Conservation (phyloP, 2,329 filamentous ascomycete genomes). For the Sporothrix pallida region DNA sequence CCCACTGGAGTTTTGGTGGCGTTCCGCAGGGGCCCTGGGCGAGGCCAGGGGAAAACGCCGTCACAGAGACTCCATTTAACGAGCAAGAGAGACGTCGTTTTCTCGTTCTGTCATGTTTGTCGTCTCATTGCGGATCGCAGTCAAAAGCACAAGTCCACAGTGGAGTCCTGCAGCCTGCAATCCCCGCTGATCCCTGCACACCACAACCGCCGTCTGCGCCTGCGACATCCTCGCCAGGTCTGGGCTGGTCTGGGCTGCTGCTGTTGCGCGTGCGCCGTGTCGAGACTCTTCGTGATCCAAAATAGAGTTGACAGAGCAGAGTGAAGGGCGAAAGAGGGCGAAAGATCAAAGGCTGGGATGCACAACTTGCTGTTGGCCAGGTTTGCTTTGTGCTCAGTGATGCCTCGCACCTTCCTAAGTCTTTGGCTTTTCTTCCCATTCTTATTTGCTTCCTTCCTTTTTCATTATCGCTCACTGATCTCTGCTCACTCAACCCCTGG, state of each 20-base stretch:
- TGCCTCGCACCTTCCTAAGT: neutral
- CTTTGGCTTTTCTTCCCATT: neutral
- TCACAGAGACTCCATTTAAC: neutral
- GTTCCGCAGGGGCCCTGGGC: neutral
- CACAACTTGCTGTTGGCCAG: no score
- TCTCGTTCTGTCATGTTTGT: no score
- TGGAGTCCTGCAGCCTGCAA: conserved; percentile 19
- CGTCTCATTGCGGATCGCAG: conserved; percentile 6
- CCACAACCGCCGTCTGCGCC: conserved; percentile 20
- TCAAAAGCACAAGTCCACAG: neutral
- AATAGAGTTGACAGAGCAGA: neutral
- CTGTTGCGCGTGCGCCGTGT: neutral
- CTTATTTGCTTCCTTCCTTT: neutral
- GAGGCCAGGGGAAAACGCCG: neutral
- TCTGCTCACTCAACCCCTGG: conserved; percentile 8
- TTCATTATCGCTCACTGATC: neutral
- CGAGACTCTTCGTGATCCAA: conserved; percentile 5
- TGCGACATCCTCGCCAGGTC: conserved; percentile 9
- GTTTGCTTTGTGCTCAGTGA: neutral
- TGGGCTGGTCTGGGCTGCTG: conserved; percentile 10
- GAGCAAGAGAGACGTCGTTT: neutral
- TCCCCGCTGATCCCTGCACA: conserved; percentile 23
- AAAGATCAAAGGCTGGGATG: neutral
- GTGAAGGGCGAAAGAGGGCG: neutral
- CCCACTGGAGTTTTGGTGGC: neutral